These are phyloP conservation scores for Fusarium brevicatenulatum DNA, from an alignment of 2,329 filamentous ascomycete species.

Conservation along the genomic window DNA sequence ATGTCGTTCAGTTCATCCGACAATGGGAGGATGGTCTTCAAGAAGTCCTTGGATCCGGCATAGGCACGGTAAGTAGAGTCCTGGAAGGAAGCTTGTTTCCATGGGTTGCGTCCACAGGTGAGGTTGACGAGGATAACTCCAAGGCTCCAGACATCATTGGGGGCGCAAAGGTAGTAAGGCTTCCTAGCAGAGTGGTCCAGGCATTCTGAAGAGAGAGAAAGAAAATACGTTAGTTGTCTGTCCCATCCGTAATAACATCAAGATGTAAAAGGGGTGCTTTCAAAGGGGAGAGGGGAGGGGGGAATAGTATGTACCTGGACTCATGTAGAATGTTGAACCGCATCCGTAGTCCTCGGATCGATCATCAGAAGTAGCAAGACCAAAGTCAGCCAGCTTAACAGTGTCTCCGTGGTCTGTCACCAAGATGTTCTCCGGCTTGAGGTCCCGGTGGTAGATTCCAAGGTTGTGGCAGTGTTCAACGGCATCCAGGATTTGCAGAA, in stretches of 20 bases:
- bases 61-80: constrained; percentile 96
- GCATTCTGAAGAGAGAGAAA: constrained; percentile 74
- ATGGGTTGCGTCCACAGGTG: constrained; percentile 97
- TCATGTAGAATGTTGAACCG: constrained; percentile 99
- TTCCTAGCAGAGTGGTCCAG: constrained; percentile 78
- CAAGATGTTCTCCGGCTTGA: constrained; percentile 98
- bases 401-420: constrained; percentile 89
- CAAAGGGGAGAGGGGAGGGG: constrained; percentile 17
- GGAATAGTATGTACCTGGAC: constrained; percentile 77
- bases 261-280: constrained; percentile 9
- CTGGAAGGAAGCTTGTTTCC: constrained; percentile 94
- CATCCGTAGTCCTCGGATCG: constrained; percentile 95
- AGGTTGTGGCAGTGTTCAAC: constrained; percentile 93
- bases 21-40: constrained; percentile 91
- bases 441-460: constrained; percentile 95
- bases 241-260: constrained; percentile 11
- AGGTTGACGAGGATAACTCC: constrained; percentile 98
- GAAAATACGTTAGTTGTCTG: constrained; percentile 43
- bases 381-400: constrained; percentile 97
- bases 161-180: constrained; percentile 87
- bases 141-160: constrained; percentile 98
- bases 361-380: constrained; percentile 85
- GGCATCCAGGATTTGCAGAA: constrained; percentile 95
- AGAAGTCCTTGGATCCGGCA: constrained; percentile 83
- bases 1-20: constrained; percentile 91